Evolutionary conservation across 202 grass and related monocot species (phyloP), one percentile per base, ranked within the genome.

Genomic region (Schoenoplectus tabernaemontani): DNA sequence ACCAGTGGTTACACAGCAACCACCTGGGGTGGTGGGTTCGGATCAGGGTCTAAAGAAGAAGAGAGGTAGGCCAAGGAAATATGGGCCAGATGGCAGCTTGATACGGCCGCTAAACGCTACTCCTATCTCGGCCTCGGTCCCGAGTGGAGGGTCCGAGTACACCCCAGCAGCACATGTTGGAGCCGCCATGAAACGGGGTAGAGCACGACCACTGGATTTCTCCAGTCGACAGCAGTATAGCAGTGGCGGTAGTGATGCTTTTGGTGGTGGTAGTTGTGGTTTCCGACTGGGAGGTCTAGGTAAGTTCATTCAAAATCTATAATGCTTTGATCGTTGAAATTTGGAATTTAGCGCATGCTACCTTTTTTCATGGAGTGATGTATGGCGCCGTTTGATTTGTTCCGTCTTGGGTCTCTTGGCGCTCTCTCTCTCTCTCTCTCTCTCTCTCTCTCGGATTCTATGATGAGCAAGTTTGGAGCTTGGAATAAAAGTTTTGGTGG

Each of bases 21-120:
- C 51, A 5, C 16, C 6, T 0, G 51, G 48, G 2, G 79, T 67
- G 7, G 78, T 26, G 34, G 69, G 63, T 4, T 11, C 37, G 43
- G 41, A 15, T 22, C 13, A 54, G 4, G 22, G 17, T 59, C 61
- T 75, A 64, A 88, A 77, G 71, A 99, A 99, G 90, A 99, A 96
- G 91, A 79, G 91, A 70, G 96, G 96, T 77, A 79, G 92, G 65
- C 96, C 96, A 64, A 86, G 96, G 76, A 99, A 99, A 82, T 99
- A 99, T 83, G 90, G 84, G 22, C 88, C 92, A 19, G 96, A 96
- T 77, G 96, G 96, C 74, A 93, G 85, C 85, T 87, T 95, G 85
- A 83, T 96, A 84, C 84, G 82, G 59, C 96, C 96, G 43, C 87
- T 99, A 42, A 99, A 99, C 88, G 83, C 96, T 67, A 95, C 83